These are phyloP conservation scores for Capronia americana DNA, from an alignment of 2,329 filamentous ascomycete species.

Conservation along the genomic window DNA sequence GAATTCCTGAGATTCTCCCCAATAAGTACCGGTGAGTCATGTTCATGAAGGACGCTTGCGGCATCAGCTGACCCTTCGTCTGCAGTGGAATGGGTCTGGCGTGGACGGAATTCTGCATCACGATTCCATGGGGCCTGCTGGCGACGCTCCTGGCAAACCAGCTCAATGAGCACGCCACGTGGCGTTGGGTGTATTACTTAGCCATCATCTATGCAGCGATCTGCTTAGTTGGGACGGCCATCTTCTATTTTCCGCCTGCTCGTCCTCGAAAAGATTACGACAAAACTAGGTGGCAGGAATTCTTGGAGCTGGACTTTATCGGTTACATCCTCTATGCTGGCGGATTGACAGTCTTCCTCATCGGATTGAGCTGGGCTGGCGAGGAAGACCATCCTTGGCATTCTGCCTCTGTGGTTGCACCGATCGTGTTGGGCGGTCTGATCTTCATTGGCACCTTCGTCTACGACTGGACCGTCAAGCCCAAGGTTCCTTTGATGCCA, in stretches of 20 bases:
- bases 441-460: conserved; percentile 47
- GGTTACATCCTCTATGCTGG: conserved; percentile 53
- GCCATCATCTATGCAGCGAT: conserved; percentile 22
- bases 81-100: conserved; percentile 49
- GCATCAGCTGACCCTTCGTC: conserved; percentile 45
- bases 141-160: conserved; percentile 55
- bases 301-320: conserved; percentile 55
- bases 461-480: conserved; percentile 44
- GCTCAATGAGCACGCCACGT: conserved; percentile 53
- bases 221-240: conserved; percentile 46
- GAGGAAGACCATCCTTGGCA: conserved; percentile 50
- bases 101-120: conserved; percentile 35
- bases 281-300: conserved; percentile 45
- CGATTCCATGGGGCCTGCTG: conserved; percentile 39
- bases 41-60: conserved; percentile 18
- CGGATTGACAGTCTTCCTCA: conserved; percentile 51
- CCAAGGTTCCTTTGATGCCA: conserved; percentile 20
- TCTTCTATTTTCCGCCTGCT: conserved; percentile 59
- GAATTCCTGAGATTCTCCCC: conserved; percentile 48
- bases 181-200: conserved; percentile 58
- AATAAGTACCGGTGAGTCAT: conserved; percentile 43
- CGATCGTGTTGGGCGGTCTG: conserved; percentile 47
- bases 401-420: conserved; percentile 46
- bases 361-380: conserved; percentile 55
- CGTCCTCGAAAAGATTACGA: conserved; percentile 49